Evolutionary conservation across 768 basidiomycete species (phyloP), one percentile per base, ranked within the genome.

Genomic region (Suillus ampliporus): DNA sequence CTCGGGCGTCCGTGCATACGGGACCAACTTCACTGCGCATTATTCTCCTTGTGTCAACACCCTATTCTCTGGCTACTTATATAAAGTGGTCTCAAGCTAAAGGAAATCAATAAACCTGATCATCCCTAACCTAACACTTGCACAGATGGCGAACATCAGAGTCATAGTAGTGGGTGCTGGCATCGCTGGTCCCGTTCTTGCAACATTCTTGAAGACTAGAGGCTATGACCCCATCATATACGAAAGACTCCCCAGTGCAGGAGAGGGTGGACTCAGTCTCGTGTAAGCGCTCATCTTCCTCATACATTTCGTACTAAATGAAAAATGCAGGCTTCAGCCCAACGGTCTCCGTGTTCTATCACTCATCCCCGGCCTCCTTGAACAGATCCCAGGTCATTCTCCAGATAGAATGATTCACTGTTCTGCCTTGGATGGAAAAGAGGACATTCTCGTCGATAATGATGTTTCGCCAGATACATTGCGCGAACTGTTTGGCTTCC

Each of bases 161-260:
- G 75, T 80, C 34, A 74, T 80, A 61, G 71, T 80, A 51, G 74
- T 75, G 11, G 80, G 80, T 23, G 71, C 71, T 21, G 80, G 80
- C 4, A 74, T 80, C 41, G 79, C 77, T 13, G 80, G 80, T 14
- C 77, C 79, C 17, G 74, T 79, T 4, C 74, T 81, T 43, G 78
- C 77, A 1, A 69, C 77, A 28, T 70, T 78, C 15, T 71, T 81
- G 35, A 79, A 76, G 58, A 65, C 68, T 26, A 76, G 77, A 59
- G 79, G 79, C 15, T 80, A 77, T 61, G 66, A 74, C 3, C 77
- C 78, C 10, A 66, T 79, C 51, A 64, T 80, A 0, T 80, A 78
- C 62, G 79, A 80, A 51, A 59, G 74, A 66, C 41, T 69, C 43
- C 50, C 61, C 6, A 47, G 58, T 23, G 26, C 66, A 40, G 37